These are phyloP conservation scores for Cantharellus anzutake DNA, from an alignment of 768 basidiomycete species.

Conservation along the genomic window DNA sequence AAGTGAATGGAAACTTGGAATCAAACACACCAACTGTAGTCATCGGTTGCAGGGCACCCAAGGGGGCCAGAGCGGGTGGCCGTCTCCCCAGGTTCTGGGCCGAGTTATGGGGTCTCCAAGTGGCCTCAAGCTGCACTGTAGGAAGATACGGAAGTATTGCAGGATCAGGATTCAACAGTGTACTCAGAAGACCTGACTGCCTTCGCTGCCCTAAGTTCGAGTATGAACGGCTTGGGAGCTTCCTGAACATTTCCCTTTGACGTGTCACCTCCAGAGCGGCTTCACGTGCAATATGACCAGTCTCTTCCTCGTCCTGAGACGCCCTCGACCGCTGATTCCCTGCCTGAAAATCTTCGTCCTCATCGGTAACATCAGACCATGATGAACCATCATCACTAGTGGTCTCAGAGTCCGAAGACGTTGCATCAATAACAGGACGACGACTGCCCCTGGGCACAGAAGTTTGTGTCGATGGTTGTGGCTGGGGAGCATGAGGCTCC, in stretches of 20 bases:
- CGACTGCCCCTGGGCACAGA: too few relatives aligned
- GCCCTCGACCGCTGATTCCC: constrained; percentile 11
- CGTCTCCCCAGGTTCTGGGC: constrained; percentile 8
- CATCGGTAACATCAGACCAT: constrained; percentile 35
- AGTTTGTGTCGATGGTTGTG: too few relatives aligned
- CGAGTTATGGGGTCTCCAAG: constrained; percentile 16
- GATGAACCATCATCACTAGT: constrained; percentile 7
- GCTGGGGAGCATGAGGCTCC: too few relatives aligned
- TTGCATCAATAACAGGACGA: constrained; percentile 10
- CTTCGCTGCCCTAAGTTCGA: constrained; percentile 28
- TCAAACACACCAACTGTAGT: not conserved
- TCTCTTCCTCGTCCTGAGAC: constrained; percentile 12
- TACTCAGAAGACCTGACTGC: constrained; percentile 39
- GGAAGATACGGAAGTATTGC: constrained; percentile 34
- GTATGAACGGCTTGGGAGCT: constrained; percentile 10
- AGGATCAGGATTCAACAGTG: constrained; percentile 58
- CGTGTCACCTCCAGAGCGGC: constrained; percentile 46
- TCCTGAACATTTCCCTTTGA: constrained; percentile 38
- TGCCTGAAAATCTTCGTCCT: constrained; percentile 13
- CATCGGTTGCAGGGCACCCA: constrained; percentile 2
- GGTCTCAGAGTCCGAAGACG: constrained; percentile 28
- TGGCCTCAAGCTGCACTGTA: constrained; percentile 15
- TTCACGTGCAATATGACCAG: constrained; percentile 18
- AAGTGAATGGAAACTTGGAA: too few relatives aligned
- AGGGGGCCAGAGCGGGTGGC: constrained; percentile 1